Percentiles rank a stretch among this genome's conserved stretches.
Evolutionary conservation across 2,329 filamentous ascomycete species (phyloP).

Genomic region (Cytospora piceicola): DNA sequence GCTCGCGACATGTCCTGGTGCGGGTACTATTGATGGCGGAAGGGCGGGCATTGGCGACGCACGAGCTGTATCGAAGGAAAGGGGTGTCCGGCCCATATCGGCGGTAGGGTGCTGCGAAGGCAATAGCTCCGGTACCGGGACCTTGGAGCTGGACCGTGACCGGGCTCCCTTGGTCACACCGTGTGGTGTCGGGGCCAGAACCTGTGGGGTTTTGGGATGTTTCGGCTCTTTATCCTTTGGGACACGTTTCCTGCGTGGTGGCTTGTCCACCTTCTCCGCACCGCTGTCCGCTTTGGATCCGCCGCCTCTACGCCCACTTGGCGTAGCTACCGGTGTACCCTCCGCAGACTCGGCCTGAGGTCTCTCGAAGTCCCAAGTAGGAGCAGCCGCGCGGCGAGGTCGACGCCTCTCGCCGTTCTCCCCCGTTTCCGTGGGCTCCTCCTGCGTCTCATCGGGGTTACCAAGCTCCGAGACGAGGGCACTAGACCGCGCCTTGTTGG

Average conservation of each 20-base stretch:
- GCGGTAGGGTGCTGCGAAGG: constrained; percentile 41
- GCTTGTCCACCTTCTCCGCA: constrained; percentile 50
- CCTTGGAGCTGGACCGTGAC: constrained; percentile 60
- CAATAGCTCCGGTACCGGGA: constrained; percentile 48
- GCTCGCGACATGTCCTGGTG: constrained; percentile 33
- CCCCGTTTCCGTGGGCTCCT: constrained; percentile 59
- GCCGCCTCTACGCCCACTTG: constrained; percentile 53
- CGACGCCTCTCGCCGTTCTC: constrained; percentile 65
- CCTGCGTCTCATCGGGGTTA: constrained; percentile 60
- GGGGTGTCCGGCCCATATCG: constrained; percentile 35
- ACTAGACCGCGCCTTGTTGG: constrained; percentile 65
- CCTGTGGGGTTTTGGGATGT: constrained; percentile 46
- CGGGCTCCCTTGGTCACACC: constrained; percentile 49
- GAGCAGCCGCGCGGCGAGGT: constrained; percentile 68
- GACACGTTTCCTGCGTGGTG: constrained; percentile 46
- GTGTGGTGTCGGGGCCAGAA: constrained; percentile 52
- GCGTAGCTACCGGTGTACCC: constrained; percentile 56
- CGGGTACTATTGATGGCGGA: constrained; percentile 47
- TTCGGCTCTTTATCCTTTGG: constrained; percentile 43
- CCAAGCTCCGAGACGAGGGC: constrained; percentile 70
- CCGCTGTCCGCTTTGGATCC: constrained; percentile 47
- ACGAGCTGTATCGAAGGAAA: constrained; percentile 27
- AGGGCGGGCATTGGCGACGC: constrained; percentile 43
- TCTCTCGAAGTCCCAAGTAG: constrained; percentile 70
- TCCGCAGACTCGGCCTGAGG: constrained; percentile 38